A percentile compares a stretch with the other conserved stretches of the same genome.
phyloP scores from a whole-genome alignment of 2,329 filamentous ascomycete species.

The Claviceps sp. region DNA sequence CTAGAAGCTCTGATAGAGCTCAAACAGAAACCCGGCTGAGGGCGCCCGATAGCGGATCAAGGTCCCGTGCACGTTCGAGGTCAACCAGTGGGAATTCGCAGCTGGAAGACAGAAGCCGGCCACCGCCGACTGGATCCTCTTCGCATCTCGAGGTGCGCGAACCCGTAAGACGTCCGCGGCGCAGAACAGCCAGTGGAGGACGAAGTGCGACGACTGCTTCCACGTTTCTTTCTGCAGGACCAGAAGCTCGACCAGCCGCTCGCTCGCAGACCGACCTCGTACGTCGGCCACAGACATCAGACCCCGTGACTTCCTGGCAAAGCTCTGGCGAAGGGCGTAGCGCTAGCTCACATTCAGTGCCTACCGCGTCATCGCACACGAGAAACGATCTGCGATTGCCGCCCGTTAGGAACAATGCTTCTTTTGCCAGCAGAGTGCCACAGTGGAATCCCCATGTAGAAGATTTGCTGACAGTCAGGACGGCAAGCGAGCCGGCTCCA shows the following conservation, averaged over 20 bases:
- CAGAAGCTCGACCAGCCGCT: slow-evolving; percentile 34
- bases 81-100: slow-evolving; percentile 29
- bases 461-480: background rate
- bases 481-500: slow-evolving; percentile 10
- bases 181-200: slow-evolving; percentile 40
- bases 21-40: slow-evolving; percentile 15
- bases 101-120: slow-evolving; percentile 36
- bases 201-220: slow-evolving; percentile 41
- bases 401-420: slow-evolving; percentile 14
- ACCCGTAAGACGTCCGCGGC: slow-evolving; percentile 20
- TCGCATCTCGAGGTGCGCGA: slow-evolving; percentile 20
- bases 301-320: slow-evolving; percentile 24
- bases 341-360: slow-evolving; percentile 22
- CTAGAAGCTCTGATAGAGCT: slow-evolving; percentile 16
- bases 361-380: slow-evolving; percentile 11
- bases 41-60: slow-evolving; percentile 16
- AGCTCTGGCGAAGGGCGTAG: slow-evolving; percentile 30
- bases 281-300: slow-evolving; percentile 26
- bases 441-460: slow-evolving; percentile 12
- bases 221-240: slow-evolving; percentile 24
- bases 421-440: slow-evolving; percentile 24
- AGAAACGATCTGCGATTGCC: slow-evolving; percentile 11
- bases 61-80: slow-evolving; percentile 30
- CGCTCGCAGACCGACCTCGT: slow-evolving; percentile 54
- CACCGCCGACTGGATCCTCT: slow-evolving; percentile 23